phyloP scores from a whole-genome alignment of 1,139 yeast genomes.

The Debaryomycetaceae sp. region DNA sequence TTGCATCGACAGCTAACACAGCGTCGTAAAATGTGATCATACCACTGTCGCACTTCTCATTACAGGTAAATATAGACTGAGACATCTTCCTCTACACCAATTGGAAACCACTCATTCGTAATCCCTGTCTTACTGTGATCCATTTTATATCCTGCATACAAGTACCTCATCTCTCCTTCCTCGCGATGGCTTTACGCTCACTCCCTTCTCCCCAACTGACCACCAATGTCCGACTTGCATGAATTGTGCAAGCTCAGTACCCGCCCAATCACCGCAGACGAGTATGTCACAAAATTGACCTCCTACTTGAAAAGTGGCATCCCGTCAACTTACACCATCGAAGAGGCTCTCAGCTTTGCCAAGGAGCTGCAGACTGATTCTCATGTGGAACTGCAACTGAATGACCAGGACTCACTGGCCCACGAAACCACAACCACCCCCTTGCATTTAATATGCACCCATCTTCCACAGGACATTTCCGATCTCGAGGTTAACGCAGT shows the following conservation, averaged over 20 bases:
- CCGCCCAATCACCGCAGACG: constrained; percentile 40
- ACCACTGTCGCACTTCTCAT: too few species aligned
- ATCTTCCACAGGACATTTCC: constrained; percentile 35
- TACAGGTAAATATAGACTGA: too few species aligned
- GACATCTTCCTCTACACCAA: too few species aligned
- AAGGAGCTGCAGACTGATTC: constrained; percentile 16
- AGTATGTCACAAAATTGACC: constrained; percentile 33
- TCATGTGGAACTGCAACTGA: not conserved
- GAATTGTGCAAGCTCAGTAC: constrained; percentile 46
- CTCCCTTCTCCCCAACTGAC: too few species aligned
- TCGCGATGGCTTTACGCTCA: too few species aligned
- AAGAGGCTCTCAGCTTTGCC: constrained; percentile 55
- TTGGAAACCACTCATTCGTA: too few species aligned
- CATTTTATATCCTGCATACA: too few species aligned
- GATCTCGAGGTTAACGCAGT: constrained; percentile 39
- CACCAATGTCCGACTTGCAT: constrained; percentile 72
- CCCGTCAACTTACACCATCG: constrained; percentile 75
- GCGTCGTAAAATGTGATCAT: too few species aligned
- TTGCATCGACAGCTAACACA: too few species aligned
- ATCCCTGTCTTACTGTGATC: too few species aligned
- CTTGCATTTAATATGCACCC: constrained; percentile 52
- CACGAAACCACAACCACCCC: constrained; percentile 54
- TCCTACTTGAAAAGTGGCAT: constrained; percentile 48
- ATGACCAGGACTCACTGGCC: constrained; percentile 7
- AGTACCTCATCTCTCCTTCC: too few species aligned